Evolutionary conservation across 1,284 basidiomycete species (phyloP), one percentile per base, ranked within the genome.

Genomic region (Trichosporon faecale): DNA sequence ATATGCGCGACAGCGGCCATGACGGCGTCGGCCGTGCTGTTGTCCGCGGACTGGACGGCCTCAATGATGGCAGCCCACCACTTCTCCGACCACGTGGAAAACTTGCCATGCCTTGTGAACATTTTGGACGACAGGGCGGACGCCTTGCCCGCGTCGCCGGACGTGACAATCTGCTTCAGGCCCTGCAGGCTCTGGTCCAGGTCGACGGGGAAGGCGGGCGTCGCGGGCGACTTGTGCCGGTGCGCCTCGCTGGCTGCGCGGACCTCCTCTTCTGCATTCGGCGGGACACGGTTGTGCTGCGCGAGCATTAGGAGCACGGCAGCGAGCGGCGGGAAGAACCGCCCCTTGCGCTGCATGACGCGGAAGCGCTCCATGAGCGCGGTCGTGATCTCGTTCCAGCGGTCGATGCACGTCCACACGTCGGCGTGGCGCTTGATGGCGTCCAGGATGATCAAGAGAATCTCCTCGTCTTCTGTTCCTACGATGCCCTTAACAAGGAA

Each of bases 371-470:
- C 75, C 68, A 83, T 74, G 29, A 82, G 69, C 4, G 77, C 79
- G 44, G 78, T 74, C 7, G 76, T 75, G 33, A 83, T 70, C 40
- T 76, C 71, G 6, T 67, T 72, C 80, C 80, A 82, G 9, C 79
- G 75, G 69, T 83, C 81, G 67, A 80, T 81, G 1, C 80, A 77
- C 1, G 81, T 83, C 80, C 80, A 83, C 2, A 77, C 74, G 65
- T 82, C 80, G 11, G 78, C 81, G 55, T 79, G 78, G 12, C 81
- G 75, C 63, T 74, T 72, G 16, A 82, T 70, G 16, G 74, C 76
- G 66, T 83, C 80, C 31, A 81, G 71, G 25, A 77, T 76, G 60
- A 80, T 72, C 25, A 75, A 68, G 14, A 83, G 71, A 11, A 82
- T 77, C 63, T 80, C 80, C 14, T 76, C 74, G 69, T 82, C 77